Evolutionary conservation across 1,284 basidiomycete species (phyloP), one percentile per base, ranked within the genome.

Genomic region (Ceratobasidium sp.): DNA sequence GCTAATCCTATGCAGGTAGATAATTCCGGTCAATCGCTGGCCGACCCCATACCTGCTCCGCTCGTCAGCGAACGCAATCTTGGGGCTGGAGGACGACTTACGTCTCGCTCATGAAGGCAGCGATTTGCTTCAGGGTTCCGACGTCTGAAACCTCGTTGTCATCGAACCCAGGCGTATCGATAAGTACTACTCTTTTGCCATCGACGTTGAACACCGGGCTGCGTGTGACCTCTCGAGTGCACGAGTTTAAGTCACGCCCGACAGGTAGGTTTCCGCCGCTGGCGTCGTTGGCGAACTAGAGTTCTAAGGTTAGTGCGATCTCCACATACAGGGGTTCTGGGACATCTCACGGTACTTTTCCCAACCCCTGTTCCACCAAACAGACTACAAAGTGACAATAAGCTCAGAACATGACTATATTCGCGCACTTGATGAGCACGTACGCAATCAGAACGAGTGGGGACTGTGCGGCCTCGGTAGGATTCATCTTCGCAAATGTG

Each of bases 281-380:
- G 23, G 80, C 80, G 40, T 79, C 49, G 55, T 83, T 83, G 55
- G 82, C 81, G 71, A 83, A 83, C 83, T 83, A 53, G 33, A 67
- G 13, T 23, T 3, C 4, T 4, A 49, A 44, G 23, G 3, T 71
- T 2, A 63, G 40, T 28, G 6, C 58, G 20, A 20, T 13, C 12
- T 20, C 39, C 13, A 20, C 15, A 53, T 23, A 56, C 40, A 60
- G 23, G 12, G 39, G 15, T 51, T 15, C 10, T 9, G 12, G 23
- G 33, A 9, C 12, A 26, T n/a, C 68, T 28, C 18, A 70, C 68
- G 15, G 46, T 72, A 26, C 40, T 42, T 28, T 73, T 73, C n/a
- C 71, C 71, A 51, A 73, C 58, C 20, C 71, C 71, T 15, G 71
- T 73, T 2, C 58, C 71, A 12, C 71, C 71, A 39, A 73, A 73